A percentile compares a stretch with the other conserved stretches of the same genome.
phyloP scores from a whole-genome alignment of 176 grass and related monocot genomes.

The Zea mays region DNA sequence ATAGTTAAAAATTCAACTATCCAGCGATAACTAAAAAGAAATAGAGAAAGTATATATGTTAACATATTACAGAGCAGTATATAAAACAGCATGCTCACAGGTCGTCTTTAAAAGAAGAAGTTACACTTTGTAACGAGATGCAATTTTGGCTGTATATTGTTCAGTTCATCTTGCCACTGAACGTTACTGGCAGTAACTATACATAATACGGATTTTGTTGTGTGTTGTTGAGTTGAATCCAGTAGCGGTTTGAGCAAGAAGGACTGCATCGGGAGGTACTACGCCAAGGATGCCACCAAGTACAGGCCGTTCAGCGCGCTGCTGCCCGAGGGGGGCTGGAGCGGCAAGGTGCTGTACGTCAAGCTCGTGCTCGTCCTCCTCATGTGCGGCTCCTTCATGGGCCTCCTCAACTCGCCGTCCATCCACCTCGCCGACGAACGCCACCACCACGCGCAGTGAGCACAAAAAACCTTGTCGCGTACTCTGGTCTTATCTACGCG shows the following conservation, averaged over 20 bases:
- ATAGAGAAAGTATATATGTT: too few relatives aligned
- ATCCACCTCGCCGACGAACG: slow-evolving; percentile 27
- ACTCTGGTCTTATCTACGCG: too few relatives aligned
- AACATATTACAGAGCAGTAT: too few relatives aligned
- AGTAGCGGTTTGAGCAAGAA: slow-evolving; percentile 35
- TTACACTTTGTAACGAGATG: too few relatives aligned
- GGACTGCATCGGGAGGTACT: slow-evolving; percentile 38
- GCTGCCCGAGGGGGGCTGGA: slow-evolving; percentile 33
- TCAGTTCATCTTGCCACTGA: neutral
- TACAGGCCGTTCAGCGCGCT: slow-evolving; percentile 41
- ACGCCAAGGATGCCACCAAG: slow-evolving; percentile 35
- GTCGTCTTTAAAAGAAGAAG: too few relatives aligned
- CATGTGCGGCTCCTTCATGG: slow-evolving; percentile 60
- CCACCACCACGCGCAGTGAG: slow-evolving; percentile 29
- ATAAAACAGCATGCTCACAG: too few relatives aligned
- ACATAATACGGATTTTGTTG: neutral
- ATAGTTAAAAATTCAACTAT: too few relatives aligned
- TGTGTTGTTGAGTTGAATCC: slow-evolving; percentile 14
- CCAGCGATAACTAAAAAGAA: too few relatives aligned
- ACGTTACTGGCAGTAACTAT: neutral
- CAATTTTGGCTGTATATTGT: too few relatives aligned
- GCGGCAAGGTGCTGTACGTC: slow-evolving; percentile 47
- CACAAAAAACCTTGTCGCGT: too few relatives aligned
- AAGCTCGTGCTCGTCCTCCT: slow-evolving; percentile 57
- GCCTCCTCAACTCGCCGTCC: slow-evolving; percentile 52